Evolutionary conservation across 1,139 yeast genomes (phyloP), one percentile per base, ranked within the genome.

Genomic region (Candida sp.): DNA sequence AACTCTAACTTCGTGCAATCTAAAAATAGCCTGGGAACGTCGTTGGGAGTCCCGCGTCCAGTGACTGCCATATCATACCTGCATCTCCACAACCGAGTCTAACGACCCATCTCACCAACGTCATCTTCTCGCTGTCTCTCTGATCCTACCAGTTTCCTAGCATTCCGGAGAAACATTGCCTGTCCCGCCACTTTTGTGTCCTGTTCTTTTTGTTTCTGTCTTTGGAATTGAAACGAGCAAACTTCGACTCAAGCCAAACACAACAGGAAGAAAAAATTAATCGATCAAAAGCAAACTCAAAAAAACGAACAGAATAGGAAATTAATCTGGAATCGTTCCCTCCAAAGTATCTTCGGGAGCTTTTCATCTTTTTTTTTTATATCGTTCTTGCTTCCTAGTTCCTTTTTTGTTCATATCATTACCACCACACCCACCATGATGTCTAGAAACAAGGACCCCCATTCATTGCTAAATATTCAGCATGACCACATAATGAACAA

Each of bases 391-490:
- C 11, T 17, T 11, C 35, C 12, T n/a, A 33, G n/a, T 33, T 33
- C 35, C 42, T 9, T n/a, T 31, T 9, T 8, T 30, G 4, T 30
- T 7, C 23, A n/a, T 17, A 12, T 17, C 17, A 17, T 17, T 17
- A 17, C 17, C 17, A 17, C 17, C 17, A 17, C 7, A 38, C 9
- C 31, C 25, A 38, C n/a, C 9, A 38, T 38, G 31, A 47, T 54
- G 53, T 46, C 58, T 37, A 65, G 60, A 52, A 68, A 66, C 49
- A 58, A 57, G 42, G 77, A 73, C 55, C 70, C 75, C 5, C 55
- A 58, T 42, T 75, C 80, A 42, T 65, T 75, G 47, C 56, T 69
- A 44, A 62, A 61, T 43, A 63, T 76, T 43, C 81, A 75, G 56
- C 63, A 69, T 51, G 69, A 67, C 47, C 75, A 72, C 55, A 58